These are phyloP conservation scores for Elsinoe perseae DNA, from an alignment of 2,329 filamentous ascomycete genomes.

Conservation along the genomic window DNA sequence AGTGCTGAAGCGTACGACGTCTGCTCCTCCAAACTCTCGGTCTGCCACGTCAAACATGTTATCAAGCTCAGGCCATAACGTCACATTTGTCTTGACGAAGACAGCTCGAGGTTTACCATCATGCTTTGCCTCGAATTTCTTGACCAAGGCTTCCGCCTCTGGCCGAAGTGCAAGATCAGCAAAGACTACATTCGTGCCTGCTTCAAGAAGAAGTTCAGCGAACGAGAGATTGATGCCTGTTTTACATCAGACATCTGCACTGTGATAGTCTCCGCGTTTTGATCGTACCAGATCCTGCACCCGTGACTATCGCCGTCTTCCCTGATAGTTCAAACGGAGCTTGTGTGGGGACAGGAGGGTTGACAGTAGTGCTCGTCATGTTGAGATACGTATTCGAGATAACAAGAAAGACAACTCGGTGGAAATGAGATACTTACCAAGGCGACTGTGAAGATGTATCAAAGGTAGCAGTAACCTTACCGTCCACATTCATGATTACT, in stretches of 20 bases:
- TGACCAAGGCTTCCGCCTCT: constrained; percentile 39
- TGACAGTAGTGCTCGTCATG: constrained; percentile 1
- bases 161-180: constrained; percentile 42
- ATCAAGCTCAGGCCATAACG: constrained; percentile 43
- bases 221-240: constrained; percentile 43
- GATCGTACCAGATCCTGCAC: constrained; percentile 36
- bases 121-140: constrained; percentile 27
- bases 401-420: background rate
- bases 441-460: background rate
- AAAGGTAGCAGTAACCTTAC: background rate
- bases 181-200: constrained; percentile 42
- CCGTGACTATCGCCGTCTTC: constrained; percentile 43
- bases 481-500: background rate
- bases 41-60: constrained; percentile 44
- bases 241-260: background rate
- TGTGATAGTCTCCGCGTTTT: background rate
- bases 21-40: constrained; percentile 39
- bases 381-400: background rate
- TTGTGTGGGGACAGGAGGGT: background rate
- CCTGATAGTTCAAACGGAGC: constrained; percentile 34
- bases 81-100: constrained; percentile 41
- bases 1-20: constrained; percentile 34
- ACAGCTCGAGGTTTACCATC: constrained; percentile 30
- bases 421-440: background rate
- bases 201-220: constrained; percentile 37